Evolutionary conservation across 2,329 filamentous ascomycete genomes (phyloP).

Genomic region (Parafenestella ontariensis): DNA sequence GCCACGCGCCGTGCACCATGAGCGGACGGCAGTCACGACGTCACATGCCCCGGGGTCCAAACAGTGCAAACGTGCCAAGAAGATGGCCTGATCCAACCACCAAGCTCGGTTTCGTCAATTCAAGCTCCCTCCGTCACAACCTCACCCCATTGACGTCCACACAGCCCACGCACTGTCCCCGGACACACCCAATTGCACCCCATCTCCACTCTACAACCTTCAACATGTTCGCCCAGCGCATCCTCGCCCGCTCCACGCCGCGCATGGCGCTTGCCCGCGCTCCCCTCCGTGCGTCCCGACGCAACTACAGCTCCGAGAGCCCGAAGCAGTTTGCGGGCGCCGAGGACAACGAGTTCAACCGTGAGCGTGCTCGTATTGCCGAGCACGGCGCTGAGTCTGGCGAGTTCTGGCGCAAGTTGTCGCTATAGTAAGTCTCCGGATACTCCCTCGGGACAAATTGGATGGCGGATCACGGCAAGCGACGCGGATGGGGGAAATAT

Average conservation of each 20-base stretch:
- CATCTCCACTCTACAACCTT: constrained; percentile 38
- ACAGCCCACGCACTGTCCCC: constrained; percentile 12
- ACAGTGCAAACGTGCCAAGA: constrained; percentile 29
- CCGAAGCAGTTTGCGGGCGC: constrained; percentile 64
- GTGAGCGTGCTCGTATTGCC: constrained; percentile 88
- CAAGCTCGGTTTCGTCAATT: constrained; percentile 31
- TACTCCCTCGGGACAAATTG: not conserved
- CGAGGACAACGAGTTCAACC: constrained; percentile 89
- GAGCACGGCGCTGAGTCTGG: constrained; percentile 85
- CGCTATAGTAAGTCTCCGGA: constrained; percentile 78
- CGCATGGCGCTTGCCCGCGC: constrained; percentile 64
- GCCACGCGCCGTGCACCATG: constrained; percentile 7
- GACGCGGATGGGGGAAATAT: not conserved
- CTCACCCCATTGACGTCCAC: constrained; percentile 27
- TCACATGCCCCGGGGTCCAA: constrained; percentile 25
- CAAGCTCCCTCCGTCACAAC: constrained; percentile 26
- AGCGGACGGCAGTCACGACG: constrained; percentile 26
- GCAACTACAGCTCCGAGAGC: constrained; percentile 72
- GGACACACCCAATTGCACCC: constrained; percentile 33
- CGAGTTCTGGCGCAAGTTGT: constrained; percentile 95
- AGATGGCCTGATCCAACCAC: constrained; percentile 24
- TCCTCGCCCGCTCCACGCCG: constrained; percentile 56
- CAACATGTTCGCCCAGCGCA: constrained; percentile 46
- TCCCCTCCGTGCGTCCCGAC: constrained; percentile 68
- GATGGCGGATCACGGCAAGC: not conserved